Conservation (phyloP, 2,329 filamentous ascomycete species). For the Thielaviopsis punctulata region DNA sequence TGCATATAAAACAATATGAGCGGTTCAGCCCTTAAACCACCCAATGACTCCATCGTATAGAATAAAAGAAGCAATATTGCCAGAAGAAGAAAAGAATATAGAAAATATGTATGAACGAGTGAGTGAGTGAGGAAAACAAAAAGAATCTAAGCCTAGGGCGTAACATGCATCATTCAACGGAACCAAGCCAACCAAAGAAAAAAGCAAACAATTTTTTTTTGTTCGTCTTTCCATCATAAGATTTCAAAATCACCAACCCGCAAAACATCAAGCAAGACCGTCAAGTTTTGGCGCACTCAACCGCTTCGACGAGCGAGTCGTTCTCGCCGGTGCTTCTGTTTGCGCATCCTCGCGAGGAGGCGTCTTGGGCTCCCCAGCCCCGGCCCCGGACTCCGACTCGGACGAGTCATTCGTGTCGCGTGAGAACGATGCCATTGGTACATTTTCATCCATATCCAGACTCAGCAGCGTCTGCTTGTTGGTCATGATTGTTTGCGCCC, state of each 20-base stretch:
- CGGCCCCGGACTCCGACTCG: neutral
- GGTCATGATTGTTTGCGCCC: slow-evolving; percentile 31
- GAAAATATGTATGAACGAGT: neutral
- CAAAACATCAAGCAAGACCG: neutral
- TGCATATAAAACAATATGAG: too few relatives aligned
- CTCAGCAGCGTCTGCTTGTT: slow-evolving; percentile 22
- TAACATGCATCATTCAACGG: neutral
- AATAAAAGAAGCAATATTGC: neutral
- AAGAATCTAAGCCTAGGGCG: neutral
- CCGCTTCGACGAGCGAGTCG: slow-evolving; percentile 8
- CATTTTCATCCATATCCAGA: slow-evolving; percentile 18
- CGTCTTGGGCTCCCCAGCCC: neutral
- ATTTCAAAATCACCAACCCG: neutral
- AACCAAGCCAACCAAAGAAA: slow-evolving; percentile 1
- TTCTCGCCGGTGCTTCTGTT: neutral
- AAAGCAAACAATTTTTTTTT: slow-evolving; percentile 5
- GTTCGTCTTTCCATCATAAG: neutral
- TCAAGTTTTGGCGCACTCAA: slow-evolving; percentile 11
- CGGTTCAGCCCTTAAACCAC: too few relatives aligned
- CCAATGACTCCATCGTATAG: too few relatives aligned
- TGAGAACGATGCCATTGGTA: neutral
- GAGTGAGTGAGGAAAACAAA: neutral
- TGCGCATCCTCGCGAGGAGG: neutral
- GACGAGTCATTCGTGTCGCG: neutral
- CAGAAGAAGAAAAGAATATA: neutral